A percentile compares a stretch with the other conserved stretches of the same genome.
phyloP scores from a whole-genome alignment of 2,329 filamentous ascomycete genomes.

The Chaetothyriales sp. region DNA sequence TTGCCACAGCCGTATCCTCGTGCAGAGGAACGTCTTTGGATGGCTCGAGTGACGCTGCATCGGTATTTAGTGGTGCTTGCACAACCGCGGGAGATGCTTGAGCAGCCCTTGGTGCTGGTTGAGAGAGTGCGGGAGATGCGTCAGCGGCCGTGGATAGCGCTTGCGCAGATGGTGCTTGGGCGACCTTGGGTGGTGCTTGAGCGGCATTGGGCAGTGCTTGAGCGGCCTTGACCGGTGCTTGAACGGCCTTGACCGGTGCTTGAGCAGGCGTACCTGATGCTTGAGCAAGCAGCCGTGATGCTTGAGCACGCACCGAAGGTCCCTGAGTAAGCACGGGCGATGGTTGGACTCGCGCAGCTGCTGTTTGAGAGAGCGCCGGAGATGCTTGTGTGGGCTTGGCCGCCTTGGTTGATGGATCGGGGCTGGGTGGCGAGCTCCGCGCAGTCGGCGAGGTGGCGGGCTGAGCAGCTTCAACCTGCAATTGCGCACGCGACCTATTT shows the following conservation, averaged over 20 bases:
- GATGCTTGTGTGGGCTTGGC: not conserved
- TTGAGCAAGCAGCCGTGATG: not conserved
- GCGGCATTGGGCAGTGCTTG: not conserved
- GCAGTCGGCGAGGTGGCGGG: not conserved
- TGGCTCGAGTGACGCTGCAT: conserved; percentile 18
- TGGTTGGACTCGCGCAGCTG: not conserved
- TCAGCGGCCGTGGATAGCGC: not conserved
- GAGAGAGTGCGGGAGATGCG: not conserved
- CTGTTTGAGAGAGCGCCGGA: not conserved
- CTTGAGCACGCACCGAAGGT: not conserved
- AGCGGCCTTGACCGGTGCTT: conserved; percentile 3
- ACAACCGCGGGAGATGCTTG: conserved; percentile 15
- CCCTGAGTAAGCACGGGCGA: not conserved
- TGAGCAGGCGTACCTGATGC: conserved; percentile 5
- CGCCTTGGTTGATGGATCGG: not conserved
- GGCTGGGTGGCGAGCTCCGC: not conserved
- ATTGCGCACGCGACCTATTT: conserved; percentile 2
- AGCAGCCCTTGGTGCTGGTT: conserved; percentile 2
- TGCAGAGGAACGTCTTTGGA: conserved; percentile 25
- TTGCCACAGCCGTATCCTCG: conserved; percentile 9
- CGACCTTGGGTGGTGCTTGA: not conserved
- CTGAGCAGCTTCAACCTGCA: not conserved
- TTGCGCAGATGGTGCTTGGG: conserved; percentile 3
- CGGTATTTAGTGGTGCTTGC: conserved; percentile 20
- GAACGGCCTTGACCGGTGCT: not conserved